phyloP scores from a whole-genome alignment of 495 filamentous ascomycete species.

The Hyaloscypha bicolor region DNA sequence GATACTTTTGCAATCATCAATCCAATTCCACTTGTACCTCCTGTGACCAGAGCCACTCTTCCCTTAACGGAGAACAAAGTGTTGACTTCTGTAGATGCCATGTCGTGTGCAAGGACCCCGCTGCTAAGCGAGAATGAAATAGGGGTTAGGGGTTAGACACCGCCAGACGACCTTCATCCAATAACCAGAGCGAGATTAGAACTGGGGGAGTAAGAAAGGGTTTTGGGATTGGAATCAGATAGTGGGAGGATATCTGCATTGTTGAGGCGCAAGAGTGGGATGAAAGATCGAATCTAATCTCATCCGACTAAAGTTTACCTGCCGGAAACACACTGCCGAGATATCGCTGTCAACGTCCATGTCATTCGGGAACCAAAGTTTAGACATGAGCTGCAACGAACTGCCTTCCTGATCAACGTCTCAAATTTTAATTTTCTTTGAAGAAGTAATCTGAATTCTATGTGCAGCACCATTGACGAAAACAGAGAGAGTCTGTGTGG shows the following conservation, averaged over 20 bases:
- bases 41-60: constrained; percentile 45
- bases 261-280: not conserved
- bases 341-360: too few relatives aligned
- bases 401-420: too few relatives aligned
- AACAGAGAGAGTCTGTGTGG: too few relatives aligned
- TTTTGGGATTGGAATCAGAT: not conserved
- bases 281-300: not conserved
- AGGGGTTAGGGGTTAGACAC: not conserved
- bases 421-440: not conserved
- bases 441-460: too few relatives aligned
- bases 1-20: constrained; percentile 46
- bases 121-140: constrained; percentile 9
- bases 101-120: not conserved
- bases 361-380: too few relatives aligned
- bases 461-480: too few relatives aligned
- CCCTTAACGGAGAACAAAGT: constrained; percentile 39
- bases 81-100: constrained; percentile 33
- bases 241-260: not conserved
- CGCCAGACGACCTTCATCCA: not conserved
- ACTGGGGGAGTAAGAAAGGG: not conserved
- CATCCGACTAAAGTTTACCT: too few relatives aligned
- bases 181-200: not conserved
- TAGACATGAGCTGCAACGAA: too few relatives aligned
- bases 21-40: constrained; percentile 48
- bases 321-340: too few relatives aligned